phyloP scores from a whole-genome alignment of 78 protist species.

The Thecamonas trahens region DNA sequence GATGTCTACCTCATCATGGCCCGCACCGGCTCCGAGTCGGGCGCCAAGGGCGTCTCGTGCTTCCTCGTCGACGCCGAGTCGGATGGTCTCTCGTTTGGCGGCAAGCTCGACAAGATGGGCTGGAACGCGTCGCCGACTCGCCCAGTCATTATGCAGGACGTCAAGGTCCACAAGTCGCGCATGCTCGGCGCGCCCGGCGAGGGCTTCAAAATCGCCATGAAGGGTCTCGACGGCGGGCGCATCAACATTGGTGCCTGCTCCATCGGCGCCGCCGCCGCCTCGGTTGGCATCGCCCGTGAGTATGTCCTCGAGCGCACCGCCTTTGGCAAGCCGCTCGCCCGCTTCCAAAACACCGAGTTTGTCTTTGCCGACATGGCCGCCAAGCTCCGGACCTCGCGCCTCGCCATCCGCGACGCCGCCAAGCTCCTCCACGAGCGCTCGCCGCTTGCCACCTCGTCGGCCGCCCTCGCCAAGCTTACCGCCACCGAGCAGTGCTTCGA shows the following conservation, averaged over 20 bases:
- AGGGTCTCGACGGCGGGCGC: conserved; percentile 86
- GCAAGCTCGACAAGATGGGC: conserved; percentile 67
- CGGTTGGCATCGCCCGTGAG: conserved; percentile 46
- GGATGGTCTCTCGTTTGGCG: conserved; percentile 77
- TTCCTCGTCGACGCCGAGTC: conserved; percentile 66
- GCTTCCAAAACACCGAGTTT: conserved; percentile 70
- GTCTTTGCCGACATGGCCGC: conserved; percentile 80
- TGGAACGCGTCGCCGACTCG: conserved; percentile 77
- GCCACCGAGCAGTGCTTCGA: conserved; percentile 68
- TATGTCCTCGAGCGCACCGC: conserved; percentile 66
- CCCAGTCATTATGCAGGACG: conserved; percentile 62
- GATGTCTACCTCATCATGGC: conserved; percentile 81
- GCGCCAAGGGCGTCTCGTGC: conserved; percentile 76
- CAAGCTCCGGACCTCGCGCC: conserved; percentile 62
- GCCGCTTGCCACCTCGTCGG: neutral
- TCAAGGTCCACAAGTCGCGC: conserved; percentile 63
- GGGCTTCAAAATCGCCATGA: conserved; percentile 93
- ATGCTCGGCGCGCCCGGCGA: conserved; percentile 77
- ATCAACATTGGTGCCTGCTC: conserved; percentile 66
- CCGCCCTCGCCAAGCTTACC: conserved; percentile 85
- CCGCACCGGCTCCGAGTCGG: conserved; percentile 61
- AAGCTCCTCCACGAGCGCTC: conserved; percentile 6
- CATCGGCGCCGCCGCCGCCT: conserved; percentile 78
- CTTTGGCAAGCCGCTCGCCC: conserved; percentile 55
- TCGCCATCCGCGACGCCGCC: conserved; percentile 61